Evolutionary conservation across 495 filamentous ascomycete species (phyloP).

Genomic region (Melanomma pulvis-pyrius): DNA sequence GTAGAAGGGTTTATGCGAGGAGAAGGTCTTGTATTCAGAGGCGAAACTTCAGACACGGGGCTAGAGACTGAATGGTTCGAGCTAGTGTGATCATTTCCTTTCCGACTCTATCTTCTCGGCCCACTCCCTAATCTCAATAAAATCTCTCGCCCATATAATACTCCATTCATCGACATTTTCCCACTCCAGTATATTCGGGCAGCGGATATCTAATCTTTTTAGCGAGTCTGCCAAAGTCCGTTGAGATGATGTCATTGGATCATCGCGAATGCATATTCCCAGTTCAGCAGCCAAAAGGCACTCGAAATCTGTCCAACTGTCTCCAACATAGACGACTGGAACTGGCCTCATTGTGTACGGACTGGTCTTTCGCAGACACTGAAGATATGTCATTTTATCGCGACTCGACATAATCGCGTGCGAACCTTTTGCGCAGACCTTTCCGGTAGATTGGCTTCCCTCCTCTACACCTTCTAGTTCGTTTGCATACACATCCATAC

Average conservation of each 20-base stretch:
- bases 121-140: conserved; percentile 18
- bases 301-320: conserved; percentile 45
- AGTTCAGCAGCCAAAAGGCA: conserved; percentile 40
- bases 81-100: background rate
- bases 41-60: background rate
- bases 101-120: background rate
- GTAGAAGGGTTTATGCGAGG: conserved; percentile 7
- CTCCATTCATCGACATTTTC: conserved; percentile 8
- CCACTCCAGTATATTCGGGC: conserved; percentile 21
- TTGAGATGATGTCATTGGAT: conserved; percentile 27
- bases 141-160: conserved; percentile 22
- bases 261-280: conserved; percentile 44
- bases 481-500: conserved; percentile 35
- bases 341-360: background rate
- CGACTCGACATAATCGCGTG: conserved; percentile 37
- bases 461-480: conserved; percentile 38
- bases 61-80: conserved; percentile 11
- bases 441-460: conserved; percentile 27
- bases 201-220: conserved; percentile 27
- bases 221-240: conserved; percentile 36
- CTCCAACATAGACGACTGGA: conserved; percentile 42
- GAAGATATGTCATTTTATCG: conserved; percentile 37
- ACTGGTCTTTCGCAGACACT: conserved; percentile 5
- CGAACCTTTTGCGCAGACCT: conserved; percentile 6
- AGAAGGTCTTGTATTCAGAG: background rate